Evolutionary conservation across 805 yeast species (phyloP).

Genomic region (Myxozyma neotropica): DNA sequence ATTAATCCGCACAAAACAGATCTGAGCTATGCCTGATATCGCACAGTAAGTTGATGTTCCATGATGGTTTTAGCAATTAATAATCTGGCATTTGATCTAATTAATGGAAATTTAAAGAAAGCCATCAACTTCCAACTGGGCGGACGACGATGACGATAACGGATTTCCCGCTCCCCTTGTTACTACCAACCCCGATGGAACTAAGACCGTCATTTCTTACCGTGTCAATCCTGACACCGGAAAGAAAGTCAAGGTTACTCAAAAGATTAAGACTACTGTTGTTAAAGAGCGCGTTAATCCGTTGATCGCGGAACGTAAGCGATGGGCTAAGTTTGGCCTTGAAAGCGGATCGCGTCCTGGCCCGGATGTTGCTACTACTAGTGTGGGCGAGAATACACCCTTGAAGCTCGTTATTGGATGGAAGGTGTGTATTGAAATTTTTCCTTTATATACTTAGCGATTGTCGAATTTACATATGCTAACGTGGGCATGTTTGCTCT

Average conservation of each 20-base stretch:
- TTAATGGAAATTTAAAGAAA: slow-evolving; percentile 7
- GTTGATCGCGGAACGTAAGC: slow-evolving; percentile 80
- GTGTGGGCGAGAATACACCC: slow-evolving; percentile 80
- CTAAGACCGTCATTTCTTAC: slow-evolving; percentile 82
- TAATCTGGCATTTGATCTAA: no score
- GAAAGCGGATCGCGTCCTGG: slow-evolving; percentile 77
- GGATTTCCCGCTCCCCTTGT: slow-evolving; percentile 69
- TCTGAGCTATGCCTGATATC: slow-evolving; percentile 27
- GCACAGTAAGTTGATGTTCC: slow-evolving; percentile 19
- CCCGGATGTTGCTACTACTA: slow-evolving; percentile 86
- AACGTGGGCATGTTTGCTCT: no score
- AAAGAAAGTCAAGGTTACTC: slow-evolving; percentile 83
- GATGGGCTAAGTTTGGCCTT: slow-evolving; percentile 86
- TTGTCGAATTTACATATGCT: background rate
- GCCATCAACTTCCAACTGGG: slow-evolving; percentile 52
- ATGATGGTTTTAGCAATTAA: background rate
- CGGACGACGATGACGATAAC: slow-evolving; percentile 53
- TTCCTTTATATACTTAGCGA: background rate
- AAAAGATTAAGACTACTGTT: slow-evolving; percentile 73
- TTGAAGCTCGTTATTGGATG: slow-evolving; percentile 59
- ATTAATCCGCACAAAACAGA: background rate
- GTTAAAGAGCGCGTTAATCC: slow-evolving; percentile 83
- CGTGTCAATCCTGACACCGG: slow-evolving; percentile 69
- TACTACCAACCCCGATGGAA: slow-evolving; percentile 80
- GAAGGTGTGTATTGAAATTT: slow-evolving; percentile 22